Conservation (phyloP, 371 early-diverging fungal species). For the Apophysomyces elegans region DNA sequence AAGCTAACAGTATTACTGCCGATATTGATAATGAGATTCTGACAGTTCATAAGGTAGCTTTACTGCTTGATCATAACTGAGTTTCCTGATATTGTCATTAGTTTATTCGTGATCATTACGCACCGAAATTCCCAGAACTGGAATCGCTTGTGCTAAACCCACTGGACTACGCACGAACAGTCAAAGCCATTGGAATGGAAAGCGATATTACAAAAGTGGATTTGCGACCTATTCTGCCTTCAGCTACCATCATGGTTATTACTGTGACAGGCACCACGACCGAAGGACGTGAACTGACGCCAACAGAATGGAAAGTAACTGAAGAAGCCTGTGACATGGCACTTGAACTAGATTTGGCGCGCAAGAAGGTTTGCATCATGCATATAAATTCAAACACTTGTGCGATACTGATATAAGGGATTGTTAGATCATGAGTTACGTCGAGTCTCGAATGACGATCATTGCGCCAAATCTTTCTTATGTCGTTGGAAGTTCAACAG, state of each 20-base stretch:
- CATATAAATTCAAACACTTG: not conserved
- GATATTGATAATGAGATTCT: conserved; percentile 90
- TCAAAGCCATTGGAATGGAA: conserved; percentile 84
- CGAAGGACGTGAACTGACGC: conserved; percentile 66
- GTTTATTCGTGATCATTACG: conserved; percentile 92
- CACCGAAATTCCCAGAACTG: conserved; percentile 88
- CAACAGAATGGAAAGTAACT: conserved; percentile 67
- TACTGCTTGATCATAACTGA: not conserved
- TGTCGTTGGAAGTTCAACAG: conserved; percentile 85
- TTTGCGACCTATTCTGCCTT: conserved; percentile 78
- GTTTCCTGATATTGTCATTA: conserved; percentile 31
- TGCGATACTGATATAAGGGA: not conserved
- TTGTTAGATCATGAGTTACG: conserved; percentile 79
- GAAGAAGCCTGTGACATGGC: conserved; percentile 85
- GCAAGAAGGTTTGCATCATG: conserved; percentile 53
- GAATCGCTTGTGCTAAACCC: conserved; percentile 88
- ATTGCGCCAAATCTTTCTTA: conserved; percentile 95
- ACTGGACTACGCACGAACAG: conserved; percentile 87
- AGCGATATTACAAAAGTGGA: conserved; percentile 72
- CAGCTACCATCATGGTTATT: conserved; percentile 91
- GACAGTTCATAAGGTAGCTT: conserved; percentile 80
- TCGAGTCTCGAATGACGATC: conserved; percentile 89
- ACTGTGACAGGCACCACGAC: conserved; percentile 91
- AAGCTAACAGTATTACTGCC: conserved; percentile 83
- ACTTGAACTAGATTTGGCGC: conserved; percentile 72